Percentiles rank a stretch among this genome's conserved stretches.
These are phyloP conservation scores for Ciborinia camelliae DNA, from an alignment of 2,329 filamentous ascomycete genomes.

Conservation along the genomic window DNA sequence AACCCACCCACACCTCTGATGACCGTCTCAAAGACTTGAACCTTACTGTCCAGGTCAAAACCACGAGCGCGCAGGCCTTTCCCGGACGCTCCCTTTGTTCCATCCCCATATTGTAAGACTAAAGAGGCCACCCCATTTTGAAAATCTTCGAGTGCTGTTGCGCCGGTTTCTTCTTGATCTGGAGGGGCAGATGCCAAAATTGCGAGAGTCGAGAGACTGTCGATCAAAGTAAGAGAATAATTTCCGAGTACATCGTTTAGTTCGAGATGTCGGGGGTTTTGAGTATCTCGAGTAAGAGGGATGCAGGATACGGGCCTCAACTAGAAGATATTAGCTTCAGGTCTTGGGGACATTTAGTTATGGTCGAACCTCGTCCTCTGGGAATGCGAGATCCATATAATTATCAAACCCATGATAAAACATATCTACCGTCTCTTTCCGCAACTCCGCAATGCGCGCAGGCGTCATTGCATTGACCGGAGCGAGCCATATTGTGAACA, in stretches of 20 bases:
- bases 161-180: slow-evolving; percentile 49
- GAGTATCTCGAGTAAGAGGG: slow-evolving; percentile 78
- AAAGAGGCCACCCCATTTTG: slow-evolving; percentile 74
- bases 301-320: slow-evolving; percentile 81
- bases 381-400: slow-evolving; percentile 91
- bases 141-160: slow-evolving; percentile 68
- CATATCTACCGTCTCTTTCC: slow-evolving; percentile 66
- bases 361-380: slow-evolving; percentile 76
- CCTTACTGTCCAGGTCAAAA: slow-evolving; percentile 95
- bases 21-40: slow-evolving; percentile 97
- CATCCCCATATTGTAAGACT: slow-evolving; percentile 83
- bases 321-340: slow-evolving; percentile 41
- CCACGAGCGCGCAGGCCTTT: slow-evolving; percentile 71
- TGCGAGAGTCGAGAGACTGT: slow-evolving; percentile 89
- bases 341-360: not conserved
- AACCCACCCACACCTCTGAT: slow-evolving; percentile 90
- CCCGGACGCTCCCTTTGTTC: slow-evolving; percentile 63
- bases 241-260: slow-evolving; percentile 96
- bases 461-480: slow-evolving; percentile 47
- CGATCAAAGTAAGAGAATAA: slow-evolving; percentile 92
- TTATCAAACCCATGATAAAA: slow-evolving; percentile 97
- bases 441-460: slow-evolving; percentile 53
- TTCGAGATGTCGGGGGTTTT: slow-evolving; percentile 76
- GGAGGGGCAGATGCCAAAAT: slow-evolving; percentile 78
- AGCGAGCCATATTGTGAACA: slow-evolving; percentile 31